A percentile compares a stretch with the other conserved stretches of the same genome.
Evolutionary conservation across 1,284 basidiomycete genomes (phyloP).

Genomic region (Ceratobasidium sp.): DNA sequence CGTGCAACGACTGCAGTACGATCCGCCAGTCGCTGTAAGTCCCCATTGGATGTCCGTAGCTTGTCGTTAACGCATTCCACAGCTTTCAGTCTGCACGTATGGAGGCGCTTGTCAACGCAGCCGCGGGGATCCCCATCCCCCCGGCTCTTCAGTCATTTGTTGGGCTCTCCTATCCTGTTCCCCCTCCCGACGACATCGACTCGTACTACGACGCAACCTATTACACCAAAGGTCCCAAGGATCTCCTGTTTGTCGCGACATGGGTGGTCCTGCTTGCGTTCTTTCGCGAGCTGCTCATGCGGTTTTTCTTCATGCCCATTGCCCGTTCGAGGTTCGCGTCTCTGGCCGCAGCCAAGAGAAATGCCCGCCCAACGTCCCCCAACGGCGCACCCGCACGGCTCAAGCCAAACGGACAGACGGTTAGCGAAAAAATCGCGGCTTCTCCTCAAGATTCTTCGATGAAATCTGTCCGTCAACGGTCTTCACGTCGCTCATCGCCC

Average conservation of each 20-base stretch:
- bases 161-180: slow-evolving; percentile 75
- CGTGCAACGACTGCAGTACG: not conserved
- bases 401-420: slow-evolving; percentile 52
- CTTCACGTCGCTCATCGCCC: not conserved
- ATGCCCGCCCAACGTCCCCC: slow-evolving; percentile 6
- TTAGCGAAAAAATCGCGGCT: slow-evolving; percentile 46
- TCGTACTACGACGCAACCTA: slow-evolving; percentile 74
- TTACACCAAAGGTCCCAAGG: slow-evolving; percentile 75
- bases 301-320: slow-evolving; percentile 80
- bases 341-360: slow-evolving; percentile 7
- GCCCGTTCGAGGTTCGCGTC: slow-evolving; percentile 71
- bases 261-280: slow-evolving; percentile 83
- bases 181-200: slow-evolving; percentile 66
- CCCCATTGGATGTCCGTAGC: not conserved
- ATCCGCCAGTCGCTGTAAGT: slow-evolving; percentile 4
- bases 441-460: not conserved
- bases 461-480: slow-evolving; percentile 10
- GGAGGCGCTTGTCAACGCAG: slow-evolving; percentile 24
- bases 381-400: slow-evolving; percentile 7
- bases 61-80: not conserved
- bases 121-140: slow-evolving; percentile 8
- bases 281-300: slow-evolving; percentile 77
- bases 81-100: slow-evolving; percentile 6
- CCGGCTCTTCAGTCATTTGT: slow-evolving; percentile 66
- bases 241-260: slow-evolving; percentile 75